A percentile compares a stretch with the other conserved stretches of the same genome.
Conservation (phyloP, 495 filamentous ascomycete species). For the Xeromyces bisporus region DNA sequence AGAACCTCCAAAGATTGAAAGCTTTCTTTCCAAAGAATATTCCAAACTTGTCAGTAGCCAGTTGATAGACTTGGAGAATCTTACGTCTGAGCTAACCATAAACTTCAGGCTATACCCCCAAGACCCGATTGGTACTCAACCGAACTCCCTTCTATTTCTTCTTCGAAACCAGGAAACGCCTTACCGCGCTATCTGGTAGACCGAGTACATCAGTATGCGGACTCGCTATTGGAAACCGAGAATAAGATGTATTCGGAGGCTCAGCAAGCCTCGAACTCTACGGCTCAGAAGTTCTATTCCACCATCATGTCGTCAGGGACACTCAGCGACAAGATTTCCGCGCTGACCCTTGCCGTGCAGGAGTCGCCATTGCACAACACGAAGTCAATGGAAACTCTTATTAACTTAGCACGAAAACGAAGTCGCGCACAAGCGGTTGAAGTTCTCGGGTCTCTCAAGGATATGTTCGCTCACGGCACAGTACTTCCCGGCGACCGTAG, state of each 20-base stretch:
- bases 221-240: conserved; percentile 58
- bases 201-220: conserved; percentile 60
- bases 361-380: conserved; percentile 88
- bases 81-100: conserved; percentile 13
- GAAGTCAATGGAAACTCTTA: conserved; percentile 69
- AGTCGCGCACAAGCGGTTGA: conserved; percentile 88
- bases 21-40: conserved; percentile 23
- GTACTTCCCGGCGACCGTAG: conserved; percentile 70
- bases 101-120: conserved; percentile 47
- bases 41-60: conserved; percentile 21
- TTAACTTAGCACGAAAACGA: conserved; percentile 67
- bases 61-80: background rate
- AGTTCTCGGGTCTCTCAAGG: conserved; percentile 78
- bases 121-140: conserved; percentile 74
- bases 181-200: conserved; percentile 42
- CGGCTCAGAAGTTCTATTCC: conserved; percentile 82
- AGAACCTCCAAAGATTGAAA: conserved; percentile 8
- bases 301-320: conserved; percentile 96
- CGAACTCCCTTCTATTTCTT: conserved; percentile 37
- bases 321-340: conserved; percentile 89
- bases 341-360: conserved; percentile 80
- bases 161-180: conserved; percentile 27
- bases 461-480: conserved; percentile 77
- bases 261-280: conserved; percentile 40
- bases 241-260: conserved; percentile 40